Evolutionary conservation across 768 basidiomycete genomes (phyloP).

Genomic region (Hysterangium stoloniferum): DNA sequence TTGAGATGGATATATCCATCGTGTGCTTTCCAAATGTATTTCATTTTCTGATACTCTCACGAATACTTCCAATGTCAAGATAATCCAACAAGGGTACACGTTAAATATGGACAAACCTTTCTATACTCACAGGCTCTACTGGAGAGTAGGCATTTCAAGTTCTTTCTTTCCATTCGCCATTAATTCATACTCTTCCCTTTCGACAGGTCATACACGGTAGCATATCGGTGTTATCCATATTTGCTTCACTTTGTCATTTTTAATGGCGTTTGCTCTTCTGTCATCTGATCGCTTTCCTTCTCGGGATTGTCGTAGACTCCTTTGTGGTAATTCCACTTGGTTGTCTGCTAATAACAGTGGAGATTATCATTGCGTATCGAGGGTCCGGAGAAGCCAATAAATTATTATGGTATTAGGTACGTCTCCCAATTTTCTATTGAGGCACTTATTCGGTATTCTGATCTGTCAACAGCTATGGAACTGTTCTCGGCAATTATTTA

Average conservation of each 20-base stretch:
- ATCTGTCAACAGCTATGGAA: background rate
- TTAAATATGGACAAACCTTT: constrained; percentile 74
- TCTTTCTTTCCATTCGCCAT: background rate
- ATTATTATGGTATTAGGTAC: constrained; percentile 1
- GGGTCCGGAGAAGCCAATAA: background rate
- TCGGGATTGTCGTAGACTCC: constrained; percentile 67
- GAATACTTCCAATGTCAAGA: constrained; percentile 73
- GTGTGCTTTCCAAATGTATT: constrained; percentile 45
- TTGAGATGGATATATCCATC: constrained; percentile 31
- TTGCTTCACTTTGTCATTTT: constrained; percentile 54
- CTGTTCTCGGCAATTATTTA: background rate
- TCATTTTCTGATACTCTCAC: constrained; percentile 77
- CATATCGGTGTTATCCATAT: constrained; percentile 66
- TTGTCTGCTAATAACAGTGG: constrained; percentile 62
- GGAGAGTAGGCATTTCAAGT: constrained; percentile 40
- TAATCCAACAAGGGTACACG: constrained; percentile 63
- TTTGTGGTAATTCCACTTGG: constrained; percentile 70
- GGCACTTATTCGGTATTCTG: too few species aligned
- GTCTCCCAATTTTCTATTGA: background rate
- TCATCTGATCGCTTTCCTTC: constrained; percentile 69
- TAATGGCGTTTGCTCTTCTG: constrained; percentile 68
- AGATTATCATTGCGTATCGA: constrained; percentile 47
- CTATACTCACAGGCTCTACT: constrained; percentile 64
- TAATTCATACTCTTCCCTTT: too few species aligned
- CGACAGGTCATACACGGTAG: constrained; percentile 75